Conservation (phyloP, 441 rosid genomes). For the Eutrema salsugineum region DNA sequence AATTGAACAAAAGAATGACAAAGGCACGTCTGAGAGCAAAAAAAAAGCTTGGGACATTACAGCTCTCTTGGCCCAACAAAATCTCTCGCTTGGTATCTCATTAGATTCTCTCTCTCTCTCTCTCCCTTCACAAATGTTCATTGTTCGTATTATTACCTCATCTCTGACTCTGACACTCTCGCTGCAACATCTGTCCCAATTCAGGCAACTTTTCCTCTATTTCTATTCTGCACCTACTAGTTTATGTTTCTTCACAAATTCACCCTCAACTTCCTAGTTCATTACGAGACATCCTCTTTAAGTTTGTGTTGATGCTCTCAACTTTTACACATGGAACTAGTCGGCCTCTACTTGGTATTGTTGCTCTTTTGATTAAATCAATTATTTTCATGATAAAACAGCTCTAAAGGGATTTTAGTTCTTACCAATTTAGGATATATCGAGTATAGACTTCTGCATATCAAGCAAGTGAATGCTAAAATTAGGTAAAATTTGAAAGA, state of each 20-base stretch:
- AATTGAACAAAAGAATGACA: background rate
- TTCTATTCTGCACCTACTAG: background rate
- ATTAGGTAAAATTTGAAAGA: conserved; percentile 10
- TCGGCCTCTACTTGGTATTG: background rate
- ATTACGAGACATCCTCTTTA: background rate
- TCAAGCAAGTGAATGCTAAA: conserved; percentile 2
- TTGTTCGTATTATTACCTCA: conserved; percentile 26
- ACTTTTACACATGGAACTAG: background rate
- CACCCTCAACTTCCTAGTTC: conserved; percentile 3
- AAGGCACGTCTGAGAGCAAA: background rate
- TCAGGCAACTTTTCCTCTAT: conserved; percentile 10
- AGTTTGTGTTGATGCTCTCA: conserved; percentile 3
- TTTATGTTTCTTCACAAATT: background rate
- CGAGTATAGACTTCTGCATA: background rate
- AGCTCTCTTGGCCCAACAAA: conserved; percentile 24
- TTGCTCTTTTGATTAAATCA: background rate
- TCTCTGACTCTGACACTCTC: conserved; percentile 31
- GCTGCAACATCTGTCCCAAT: conserved; percentile 29
- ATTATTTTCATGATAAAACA: background rate
- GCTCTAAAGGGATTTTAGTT: background rate
- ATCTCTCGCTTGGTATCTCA: conserved; percentile 25
- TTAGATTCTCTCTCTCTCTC: conserved; percentile 19
- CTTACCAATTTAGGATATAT: conserved; percentile 14
- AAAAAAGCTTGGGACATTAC: conserved; percentile 12
- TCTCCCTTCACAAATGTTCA: conserved; percentile 10